Evolutionary conservation across 73 alveolate genomes (phyloP).

Genomic region (Paramecium primaurelia): DNA sequence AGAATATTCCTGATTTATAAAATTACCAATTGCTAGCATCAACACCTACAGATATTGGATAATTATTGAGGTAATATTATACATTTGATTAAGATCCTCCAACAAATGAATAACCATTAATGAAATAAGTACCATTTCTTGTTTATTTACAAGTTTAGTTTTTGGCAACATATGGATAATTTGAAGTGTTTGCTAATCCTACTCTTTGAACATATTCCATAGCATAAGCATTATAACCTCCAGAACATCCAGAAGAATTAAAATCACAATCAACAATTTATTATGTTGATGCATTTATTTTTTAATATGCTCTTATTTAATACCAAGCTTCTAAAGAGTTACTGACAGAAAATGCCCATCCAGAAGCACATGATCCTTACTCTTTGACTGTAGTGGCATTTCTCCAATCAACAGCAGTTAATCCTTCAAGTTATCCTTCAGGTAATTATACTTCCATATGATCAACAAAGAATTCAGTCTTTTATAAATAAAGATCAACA

Average conservation of each 20-base stretch:
- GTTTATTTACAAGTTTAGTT: slow-evolving; percentile 24
- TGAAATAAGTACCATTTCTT: neutral
- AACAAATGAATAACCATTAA: neutral
- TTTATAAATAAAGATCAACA: neutral
- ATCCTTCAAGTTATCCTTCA: neutral
- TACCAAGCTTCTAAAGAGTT: slow-evolving; percentile 68
- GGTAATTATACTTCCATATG: neutral
- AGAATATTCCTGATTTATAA: slow-evolving; percentile 67
- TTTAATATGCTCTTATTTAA: slow-evolving; percentile 11
- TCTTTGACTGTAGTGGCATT: slow-evolving; percentile 66
- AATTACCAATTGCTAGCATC: slow-evolving; percentile 69
- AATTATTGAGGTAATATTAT: neutral
- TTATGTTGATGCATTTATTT: neutral
- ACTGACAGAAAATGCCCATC: slow-evolving; percentile 82
- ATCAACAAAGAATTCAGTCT: neutral
- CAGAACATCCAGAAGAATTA: neutral
- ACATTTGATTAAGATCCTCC: neutral
- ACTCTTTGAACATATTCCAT: neutral
- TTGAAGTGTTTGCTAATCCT: neutral
- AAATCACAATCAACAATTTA: slow-evolving; percentile 45
- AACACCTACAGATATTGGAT: slow-evolving; percentile 53
- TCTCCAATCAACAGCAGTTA: slow-evolving; percentile 57
- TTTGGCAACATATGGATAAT: slow-evolving; percentile 64
- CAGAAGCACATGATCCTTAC: slow-evolving; percentile 80
- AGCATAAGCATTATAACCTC: neutral